Conservation (phyloP, 768 basidiomycete species). For the Phaeotremella fagi region DNA sequence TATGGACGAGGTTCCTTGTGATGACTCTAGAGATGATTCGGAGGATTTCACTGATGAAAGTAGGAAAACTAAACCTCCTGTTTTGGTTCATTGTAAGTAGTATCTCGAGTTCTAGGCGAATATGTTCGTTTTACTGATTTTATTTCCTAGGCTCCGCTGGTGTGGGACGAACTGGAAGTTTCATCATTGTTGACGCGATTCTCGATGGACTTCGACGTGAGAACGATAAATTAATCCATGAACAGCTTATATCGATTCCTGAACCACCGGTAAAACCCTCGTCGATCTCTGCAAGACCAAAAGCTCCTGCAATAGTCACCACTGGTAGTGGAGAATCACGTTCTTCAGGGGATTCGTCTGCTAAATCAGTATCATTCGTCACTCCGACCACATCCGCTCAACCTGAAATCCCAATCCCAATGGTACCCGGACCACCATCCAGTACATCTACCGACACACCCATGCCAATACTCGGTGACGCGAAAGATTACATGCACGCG, state of each 20-base stretch:
- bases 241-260: too few relatives aligned
- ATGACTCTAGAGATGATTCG: too few relatives aligned
- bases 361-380: slow-evolving; percentile 19
- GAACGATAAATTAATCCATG: too few relatives aligned
- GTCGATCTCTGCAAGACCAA: background rate
- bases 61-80: slow-evolving; percentile 28
- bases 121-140: too few relatives aligned
- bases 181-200: slow-evolving; percentile 64
- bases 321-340: background rate
- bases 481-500: background rate
- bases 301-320: background rate
- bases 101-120: background rate
- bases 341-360: slow-evolving; percentile 2
- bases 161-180: slow-evolving; percentile 89
- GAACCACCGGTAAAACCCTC: too few relatives aligned
- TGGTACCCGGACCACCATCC: background rate
- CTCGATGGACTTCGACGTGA: slow-evolving; percentile 38
- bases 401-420: background rate
- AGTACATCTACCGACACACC: background rate
- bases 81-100: slow-evolving; percentile 46
- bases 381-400: slow-evolving; percentile 2
- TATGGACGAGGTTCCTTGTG: slow-evolving; percentile 21
- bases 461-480: background rate
- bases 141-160: slow-evolving; percentile 66
- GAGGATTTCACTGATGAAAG: slow-evolving; percentile 4